Evolutionary conservation across 768 basidiomycete genomes (phyloP), one percentile per base, ranked within the genome.

Genomic region (Mycena rebaudengoi): DNA sequence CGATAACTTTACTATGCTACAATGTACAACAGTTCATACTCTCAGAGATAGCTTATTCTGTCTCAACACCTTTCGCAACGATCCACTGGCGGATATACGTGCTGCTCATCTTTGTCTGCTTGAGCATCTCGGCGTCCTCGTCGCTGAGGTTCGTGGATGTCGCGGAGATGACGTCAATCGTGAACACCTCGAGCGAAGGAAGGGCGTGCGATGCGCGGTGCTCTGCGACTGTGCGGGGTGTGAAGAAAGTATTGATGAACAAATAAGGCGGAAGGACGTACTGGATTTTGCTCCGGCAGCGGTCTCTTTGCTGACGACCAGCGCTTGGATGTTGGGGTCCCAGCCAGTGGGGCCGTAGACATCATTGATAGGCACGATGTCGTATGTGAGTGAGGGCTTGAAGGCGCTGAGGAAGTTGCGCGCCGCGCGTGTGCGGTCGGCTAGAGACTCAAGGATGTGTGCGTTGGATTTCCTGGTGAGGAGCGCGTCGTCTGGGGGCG

Each of bases 61-160:
- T n/a, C n/a, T n/a, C n/a, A n/a, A n/a, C n/a, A n/a, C 51, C 37
- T 53, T 75, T 73, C 46, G 77, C 71, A 7, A 80, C 88, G 64
- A 99, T 91, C 95, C 96, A 97, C 67, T 91, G 83, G 41, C 98
- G 83, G 67, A 99, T 97, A 63, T 85, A 92, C 7, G 96, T 97
- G 72, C 95, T 98, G 74, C 98, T 95, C 86, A 99, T 89, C 82
- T 99, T 99, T 28, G 89, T 85, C 66, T 86, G 83, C 73, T 90
- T 91, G 60, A 96, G 75, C 72, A 84, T 76, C 57, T 88, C 86
- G 18, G 86, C 84, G 72, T 96, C 92, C 21, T 85, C 85, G 49
- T 84, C 83, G 49, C 88, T 88, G 25, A 92, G 76, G 57, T 80
- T 86, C 20, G 84, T 77, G 5, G 82, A 82, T 30, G 84, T 85